Conservation (phyloP, 257 asterid species). For the Nemophila menziesii region DNA sequence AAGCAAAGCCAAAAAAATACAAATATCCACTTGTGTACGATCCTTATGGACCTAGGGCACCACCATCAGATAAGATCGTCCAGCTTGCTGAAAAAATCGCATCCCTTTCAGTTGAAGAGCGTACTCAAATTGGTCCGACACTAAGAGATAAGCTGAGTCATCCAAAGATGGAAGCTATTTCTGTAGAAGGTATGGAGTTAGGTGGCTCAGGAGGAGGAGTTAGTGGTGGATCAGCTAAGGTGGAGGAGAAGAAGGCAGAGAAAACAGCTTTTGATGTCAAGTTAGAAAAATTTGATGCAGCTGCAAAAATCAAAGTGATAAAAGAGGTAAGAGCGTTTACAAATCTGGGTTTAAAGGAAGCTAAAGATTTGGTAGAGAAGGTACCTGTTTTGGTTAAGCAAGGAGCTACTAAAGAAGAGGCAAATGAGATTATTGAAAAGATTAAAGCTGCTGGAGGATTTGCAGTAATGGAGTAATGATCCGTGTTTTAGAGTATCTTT, state of each 20-base stretch:
- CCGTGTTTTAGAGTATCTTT: too few relatives aligned
- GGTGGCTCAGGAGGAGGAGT: constrained; percentile 3
- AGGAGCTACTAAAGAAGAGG: too few relatives aligned
- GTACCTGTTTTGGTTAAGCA: too few relatives aligned
- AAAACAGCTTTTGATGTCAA: constrained; percentile 12
- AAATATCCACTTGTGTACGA: constrained; percentile 56
- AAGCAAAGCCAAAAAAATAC: constrained; percentile 38
- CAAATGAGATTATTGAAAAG: too few relatives aligned
- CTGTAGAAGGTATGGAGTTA: constrained; percentile 47
- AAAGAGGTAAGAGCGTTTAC: too few relatives aligned
- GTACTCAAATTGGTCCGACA: constrained; percentile 33
- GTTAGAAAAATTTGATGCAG: constrained; percentile 11
- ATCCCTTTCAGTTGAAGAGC: constrained; percentile 45
- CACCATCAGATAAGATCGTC: constrained; percentile 58
- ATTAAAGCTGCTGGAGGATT: too few relatives aligned
- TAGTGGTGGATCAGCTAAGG: constrained; percentile 1
- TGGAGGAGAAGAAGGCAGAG: constrained; percentile 11
- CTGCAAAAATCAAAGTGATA: too few relatives aligned
- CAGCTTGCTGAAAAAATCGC: constrained; percentile 63
- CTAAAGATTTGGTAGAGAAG: too few relatives aligned
- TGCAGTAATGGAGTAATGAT: too few relatives aligned
- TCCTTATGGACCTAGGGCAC: too few relatives aligned
- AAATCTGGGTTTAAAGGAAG: too few relatives aligned
- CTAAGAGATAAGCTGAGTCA: constrained; percentile 36
- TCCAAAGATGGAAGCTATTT: constrained; percentile 40